Conservation (phyloP, 352 stramenopile genomes). For the Phytophthora ohioensis region DNA sequence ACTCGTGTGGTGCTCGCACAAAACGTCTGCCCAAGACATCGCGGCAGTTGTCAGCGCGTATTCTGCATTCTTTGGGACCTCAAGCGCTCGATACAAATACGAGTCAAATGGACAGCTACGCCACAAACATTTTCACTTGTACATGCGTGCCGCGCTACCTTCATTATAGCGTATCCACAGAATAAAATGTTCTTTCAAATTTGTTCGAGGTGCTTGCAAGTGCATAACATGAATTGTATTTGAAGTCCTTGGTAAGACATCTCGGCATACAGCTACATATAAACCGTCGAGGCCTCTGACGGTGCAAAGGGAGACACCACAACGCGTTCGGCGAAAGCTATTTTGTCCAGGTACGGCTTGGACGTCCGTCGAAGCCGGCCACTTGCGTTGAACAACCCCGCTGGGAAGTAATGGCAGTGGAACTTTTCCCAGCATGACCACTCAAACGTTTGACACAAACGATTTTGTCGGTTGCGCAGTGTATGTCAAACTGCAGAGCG, state of each 20-base stretch:
- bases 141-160: no score
- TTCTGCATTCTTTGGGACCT: not conserved
- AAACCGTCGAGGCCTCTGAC: not conserved
- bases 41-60: not conserved
- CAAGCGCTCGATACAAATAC: not conserved
- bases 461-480: not conserved
- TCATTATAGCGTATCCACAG: no score
- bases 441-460: not conserved
- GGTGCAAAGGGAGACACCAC: not conserved
- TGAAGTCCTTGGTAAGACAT: no score
- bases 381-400: not conserved
- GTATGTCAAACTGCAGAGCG: not conserved
- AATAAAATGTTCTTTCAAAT: no score
- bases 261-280: not conserved
- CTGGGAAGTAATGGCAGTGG: not conserved
- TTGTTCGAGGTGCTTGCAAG: no score
- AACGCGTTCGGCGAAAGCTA: not conserved
- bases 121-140: not conserved
- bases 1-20: not conserved
- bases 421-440: not conserved
- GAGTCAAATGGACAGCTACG: not conserved
- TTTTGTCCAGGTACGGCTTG: not conserved
- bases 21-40: constrained; percentile 1
- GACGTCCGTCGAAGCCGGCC: not conserved
- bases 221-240: no score